phyloP scores from a whole-genome alignment of 2,329 filamentous ascomycete species.

The Pseudogymnoascus verrucosus region DNA sequence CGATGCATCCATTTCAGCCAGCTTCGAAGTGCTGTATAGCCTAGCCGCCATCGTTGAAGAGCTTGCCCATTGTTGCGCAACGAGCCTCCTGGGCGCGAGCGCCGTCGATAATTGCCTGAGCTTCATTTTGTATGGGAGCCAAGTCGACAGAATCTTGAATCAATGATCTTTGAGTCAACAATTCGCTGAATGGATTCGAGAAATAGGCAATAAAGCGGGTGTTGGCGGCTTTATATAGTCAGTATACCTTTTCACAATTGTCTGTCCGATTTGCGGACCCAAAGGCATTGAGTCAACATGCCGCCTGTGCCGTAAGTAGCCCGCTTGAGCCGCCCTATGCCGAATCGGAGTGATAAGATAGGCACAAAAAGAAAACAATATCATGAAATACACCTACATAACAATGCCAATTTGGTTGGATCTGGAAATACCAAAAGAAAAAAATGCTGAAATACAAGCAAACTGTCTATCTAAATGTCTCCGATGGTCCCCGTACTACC shows the following conservation, averaged over 20 bases:
- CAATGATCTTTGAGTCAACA: constrained; percentile 2
- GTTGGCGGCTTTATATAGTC: constrained; percentile 2
- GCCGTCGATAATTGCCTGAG: not conserved
- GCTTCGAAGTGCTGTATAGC: constrained; percentile 30
- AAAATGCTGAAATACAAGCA: not conserved
- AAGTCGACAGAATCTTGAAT: not conserved
- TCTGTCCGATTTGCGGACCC: constrained; percentile 5
- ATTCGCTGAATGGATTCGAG: not conserved
- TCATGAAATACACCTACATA: not conserved
- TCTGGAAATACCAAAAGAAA: not conserved
- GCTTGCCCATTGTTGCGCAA: constrained; percentile 1
- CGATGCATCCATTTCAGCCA: constrained; percentile 65
- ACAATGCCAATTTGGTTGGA: not conserved
- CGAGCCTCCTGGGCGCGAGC: constrained; percentile 1
- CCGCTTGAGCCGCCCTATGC: constrained; percentile 5
- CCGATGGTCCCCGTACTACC: not conserved
- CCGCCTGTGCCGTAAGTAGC: not conserved
- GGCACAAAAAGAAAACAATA: not conserved
- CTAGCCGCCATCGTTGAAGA: not conserved
- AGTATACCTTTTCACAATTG: not conserved
- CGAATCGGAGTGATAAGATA: not conserved
- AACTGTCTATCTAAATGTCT: not conserved
- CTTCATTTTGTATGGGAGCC: constrained; percentile 4
- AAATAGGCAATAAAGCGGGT: not conserved
- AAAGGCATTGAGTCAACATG: constrained; percentile 5